A percentile compares a stretch with the other conserved stretches of the same genome.
Conservation (phyloP, 345 rosid genomes). For the Salix viminalis region DNA sequence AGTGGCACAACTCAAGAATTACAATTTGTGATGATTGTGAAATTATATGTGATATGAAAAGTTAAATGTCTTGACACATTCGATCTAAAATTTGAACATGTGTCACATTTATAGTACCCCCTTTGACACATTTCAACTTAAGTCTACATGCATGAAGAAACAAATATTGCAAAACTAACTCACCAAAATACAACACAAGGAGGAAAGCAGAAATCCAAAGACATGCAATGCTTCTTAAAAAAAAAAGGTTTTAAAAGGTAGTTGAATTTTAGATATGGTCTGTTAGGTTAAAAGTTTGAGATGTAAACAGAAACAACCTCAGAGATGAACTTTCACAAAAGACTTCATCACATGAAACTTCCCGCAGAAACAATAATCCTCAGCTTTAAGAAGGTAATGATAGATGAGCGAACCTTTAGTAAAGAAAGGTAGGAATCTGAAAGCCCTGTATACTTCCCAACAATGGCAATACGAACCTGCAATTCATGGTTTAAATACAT, state of each 20-base stretch:
- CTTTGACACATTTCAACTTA: neutral
- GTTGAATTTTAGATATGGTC: neutral
- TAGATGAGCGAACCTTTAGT: conserved; percentile 42
- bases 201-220: neutral
- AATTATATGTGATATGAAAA: neutral
- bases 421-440: conserved; percentile 77
- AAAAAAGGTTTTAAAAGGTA: neutral
- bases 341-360: neutral
- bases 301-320: neutral
- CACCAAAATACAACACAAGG: neutral
- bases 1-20: neutral
- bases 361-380: neutral
- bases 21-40: neutral
- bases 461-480: conserved; percentile 80
- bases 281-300: neutral
- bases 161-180: neutral
- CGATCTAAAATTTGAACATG: neutral
- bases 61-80: neutral
- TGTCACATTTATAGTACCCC: neutral
- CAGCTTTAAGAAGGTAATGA: neutral
- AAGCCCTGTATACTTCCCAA: conserved; percentile 74
- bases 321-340: neutral
- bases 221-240: neutral
- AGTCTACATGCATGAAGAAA: neutral
- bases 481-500: neutral